Evolutionary conservation across 2,329 filamentous ascomycete genomes (phyloP), one percentile per base, ranked within the genome.

Genomic region (Metarhizium rileyi): DNA sequence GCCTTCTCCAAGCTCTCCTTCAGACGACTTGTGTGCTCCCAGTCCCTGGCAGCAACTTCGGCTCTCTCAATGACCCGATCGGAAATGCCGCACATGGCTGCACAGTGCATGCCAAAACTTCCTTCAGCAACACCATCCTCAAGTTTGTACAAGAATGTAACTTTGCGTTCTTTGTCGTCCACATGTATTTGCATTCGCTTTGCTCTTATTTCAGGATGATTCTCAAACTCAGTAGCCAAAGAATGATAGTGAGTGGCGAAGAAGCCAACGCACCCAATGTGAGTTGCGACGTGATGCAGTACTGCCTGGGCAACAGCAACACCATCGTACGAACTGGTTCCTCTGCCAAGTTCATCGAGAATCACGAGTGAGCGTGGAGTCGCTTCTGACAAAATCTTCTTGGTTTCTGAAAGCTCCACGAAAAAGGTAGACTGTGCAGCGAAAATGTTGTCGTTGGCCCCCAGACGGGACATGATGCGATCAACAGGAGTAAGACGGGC

Each of bases 361-460:
- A 98, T 98, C 49, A 98, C 93, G 1, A 98, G 81, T 0, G 90
- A 96, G 10, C 91, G 87, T 0, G 91, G 86, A 0, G 91, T 96
- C 0, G 93, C 93, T 70, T 97, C 93, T 0, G 88, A 83, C 1
- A 98, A 76, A 46, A 98, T 98, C 75, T 97, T 97, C 73, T 97
- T 95, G 0, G 93, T 98, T 66, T 98, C 93, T 0, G 90, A 90
- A 2, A 98, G 74, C 68, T 98, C 93, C 26, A 98, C 91, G 62
- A 98, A 97, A 74, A 98, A 98, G 2, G 93, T 98, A 14, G 88
- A 95, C 66, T 98, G 93, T 0, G 91, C 88, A 1, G 91, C 93
- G 63, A 98, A 97, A 59, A 98, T 98, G 67, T 97, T 97, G 79
- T 98, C 93, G 61, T 97, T 95, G 44, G 93, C 93, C 9, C 93